Evolutionary conservation across 176 grass and related monocot genomes (phyloP).

Genomic region (Raddia distichophylla): DNA sequence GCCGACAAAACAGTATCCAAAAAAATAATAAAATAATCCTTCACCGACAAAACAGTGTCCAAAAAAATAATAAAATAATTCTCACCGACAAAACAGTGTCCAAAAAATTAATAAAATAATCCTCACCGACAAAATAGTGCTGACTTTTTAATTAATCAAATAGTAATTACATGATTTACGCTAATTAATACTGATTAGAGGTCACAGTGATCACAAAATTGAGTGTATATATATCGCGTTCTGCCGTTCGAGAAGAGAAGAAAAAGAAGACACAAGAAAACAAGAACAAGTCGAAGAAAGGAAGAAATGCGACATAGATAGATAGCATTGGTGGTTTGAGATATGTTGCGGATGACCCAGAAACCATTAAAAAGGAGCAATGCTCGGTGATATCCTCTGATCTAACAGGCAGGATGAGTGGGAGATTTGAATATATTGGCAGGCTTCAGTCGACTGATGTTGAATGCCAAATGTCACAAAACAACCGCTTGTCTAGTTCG

Average conservation of each 20-base stretch:
- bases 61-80: no score
- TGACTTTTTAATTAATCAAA: no score
- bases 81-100: no score
- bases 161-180: no score
- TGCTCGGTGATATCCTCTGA: conserved; percentile 40
- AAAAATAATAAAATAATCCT: no score
- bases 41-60: no score
- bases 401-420: conserved; percentile 56
- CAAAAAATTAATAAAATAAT: no score
- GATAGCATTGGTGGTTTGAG: conserved; percentile 37
- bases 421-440: conserved; percentile 45
- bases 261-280: conserved; percentile 83
- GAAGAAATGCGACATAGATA: conserved; percentile 46
- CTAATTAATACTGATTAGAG: no score
- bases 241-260: conserved; percentile 79
- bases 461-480: conserved; percentile 23
- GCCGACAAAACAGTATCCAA: no score
- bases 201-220: no score
- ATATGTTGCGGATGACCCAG: conserved; percentile 5
- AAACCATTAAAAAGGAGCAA: conserved; percentile 19
- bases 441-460: conserved; percentile 28
- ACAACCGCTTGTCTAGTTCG: conserved; percentile 40
- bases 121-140: no score
- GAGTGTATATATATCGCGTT: no score
- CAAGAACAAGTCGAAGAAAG: conserved; percentile 82